phyloP scores from a whole-genome alignment of 495 filamentous ascomycete genomes.

The Talaromyces ruber region DNA sequence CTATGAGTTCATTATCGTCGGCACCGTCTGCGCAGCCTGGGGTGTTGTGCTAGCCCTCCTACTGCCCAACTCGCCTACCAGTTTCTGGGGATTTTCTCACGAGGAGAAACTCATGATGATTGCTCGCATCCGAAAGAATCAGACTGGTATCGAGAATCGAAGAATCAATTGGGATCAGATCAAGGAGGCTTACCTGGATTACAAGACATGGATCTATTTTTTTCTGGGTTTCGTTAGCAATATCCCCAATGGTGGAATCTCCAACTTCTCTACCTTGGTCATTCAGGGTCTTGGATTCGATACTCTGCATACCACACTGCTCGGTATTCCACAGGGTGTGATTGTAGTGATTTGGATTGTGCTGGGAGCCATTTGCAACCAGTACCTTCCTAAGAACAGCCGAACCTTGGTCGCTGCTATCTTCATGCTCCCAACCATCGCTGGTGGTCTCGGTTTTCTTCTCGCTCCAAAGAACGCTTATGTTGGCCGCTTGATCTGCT shows the following conservation, averaged over 20 bases:
- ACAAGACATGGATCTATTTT: constrained; percentile 37
- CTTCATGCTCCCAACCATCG: constrained; percentile 5
- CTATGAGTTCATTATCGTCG: constrained; percentile 25
- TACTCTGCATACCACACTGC: constrained; percentile 21
- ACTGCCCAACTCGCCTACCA: constrained; percentile 42
- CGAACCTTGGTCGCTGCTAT: constrained; percentile 1
- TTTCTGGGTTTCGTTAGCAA: constrained; percentile 23
- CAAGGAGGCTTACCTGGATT: constrained; percentile 37
- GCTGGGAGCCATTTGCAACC: background rate
- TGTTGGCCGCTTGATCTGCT: constrained; percentile 3
- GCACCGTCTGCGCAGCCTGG: constrained; percentile 23
- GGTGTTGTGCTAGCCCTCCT: constrained; percentile 31
- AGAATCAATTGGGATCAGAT: constrained; percentile 42
- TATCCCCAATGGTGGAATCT: constrained; percentile 25
- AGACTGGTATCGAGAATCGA: constrained; percentile 48
- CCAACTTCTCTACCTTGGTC: constrained; percentile 19
- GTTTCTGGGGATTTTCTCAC: constrained; percentile 24
- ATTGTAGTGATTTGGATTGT: constrained; percentile 5
- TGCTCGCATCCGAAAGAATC: constrained; percentile 42
- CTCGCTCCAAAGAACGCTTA: constrained; percentile 1
- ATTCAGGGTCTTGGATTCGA: constrained; percentile 26
- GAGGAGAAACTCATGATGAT: constrained; percentile 41
- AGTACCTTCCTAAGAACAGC: constrained; percentile 1
- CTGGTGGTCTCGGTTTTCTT: constrained; percentile 1
- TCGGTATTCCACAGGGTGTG: constrained; percentile 19